Evolutionary conservation across 2,329 filamentous ascomycete species (phyloP).

Genomic region (Botrytis cinerea): DNA sequence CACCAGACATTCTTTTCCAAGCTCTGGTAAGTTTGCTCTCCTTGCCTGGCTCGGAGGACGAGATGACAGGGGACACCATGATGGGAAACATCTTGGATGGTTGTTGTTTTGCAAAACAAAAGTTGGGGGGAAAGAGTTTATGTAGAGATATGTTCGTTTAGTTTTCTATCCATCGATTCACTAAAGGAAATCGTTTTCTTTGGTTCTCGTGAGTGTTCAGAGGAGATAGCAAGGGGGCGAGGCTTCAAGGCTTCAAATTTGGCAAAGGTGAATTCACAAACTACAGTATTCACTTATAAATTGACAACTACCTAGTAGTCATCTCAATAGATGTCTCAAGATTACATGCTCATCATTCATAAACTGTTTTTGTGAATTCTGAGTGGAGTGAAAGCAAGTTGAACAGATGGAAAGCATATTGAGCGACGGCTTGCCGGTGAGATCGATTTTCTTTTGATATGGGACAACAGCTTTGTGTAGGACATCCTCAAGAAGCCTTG

Average conservation of each 20-base stretch:
- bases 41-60: not conserved
- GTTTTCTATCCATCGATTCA: not conserved
- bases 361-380: not conserved
- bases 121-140: not conserved
- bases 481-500: too few species aligned
- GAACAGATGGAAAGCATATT: not conserved
- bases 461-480: not conserved
- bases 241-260: not conserved
- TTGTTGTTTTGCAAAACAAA: not conserved
- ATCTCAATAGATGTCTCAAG: not conserved
- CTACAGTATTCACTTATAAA: not conserved
- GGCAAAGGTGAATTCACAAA: not conserved
- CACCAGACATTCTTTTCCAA: slow-evolving; percentile 11
- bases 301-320: not conserved
- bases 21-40: slow-evolving; percentile 5
- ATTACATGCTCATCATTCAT: not conserved
- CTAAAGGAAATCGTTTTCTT: not conserved
- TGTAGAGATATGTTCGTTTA: not conserved
- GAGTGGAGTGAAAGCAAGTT: too few species aligned
- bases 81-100: slow-evolving; percentile 12
- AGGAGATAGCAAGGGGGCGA: too few species aligned
- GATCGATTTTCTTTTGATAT: not conserved
- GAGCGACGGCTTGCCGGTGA: not conserved
- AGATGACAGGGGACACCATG: not conserved
- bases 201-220: not conserved